phyloP scores from a whole-genome alignment of 2,329 filamentous ascomycete genomes.

The Aureobasidium mangrovei region DNA sequence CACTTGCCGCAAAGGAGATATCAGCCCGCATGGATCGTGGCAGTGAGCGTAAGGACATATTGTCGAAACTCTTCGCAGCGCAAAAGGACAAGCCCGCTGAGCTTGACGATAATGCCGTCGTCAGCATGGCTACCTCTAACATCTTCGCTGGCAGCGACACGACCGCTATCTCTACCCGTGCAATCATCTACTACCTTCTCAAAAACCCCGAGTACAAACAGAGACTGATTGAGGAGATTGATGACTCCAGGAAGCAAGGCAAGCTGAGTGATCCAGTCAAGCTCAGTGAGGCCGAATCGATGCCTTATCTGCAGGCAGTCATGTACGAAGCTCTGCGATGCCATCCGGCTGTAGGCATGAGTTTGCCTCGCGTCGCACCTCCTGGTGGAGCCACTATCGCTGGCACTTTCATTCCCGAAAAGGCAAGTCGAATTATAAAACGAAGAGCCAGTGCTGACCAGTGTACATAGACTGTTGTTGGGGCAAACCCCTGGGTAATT shows the following conservation, averaged over 20 bases:
- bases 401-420: conserved; percentile 26
- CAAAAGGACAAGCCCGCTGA: conserved; percentile 29
- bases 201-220: conserved; percentile 25
- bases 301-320: conserved; percentile 36
- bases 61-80: conserved; percentile 29
- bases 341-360: conserved; percentile 35
- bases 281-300: conserved; percentile 25
- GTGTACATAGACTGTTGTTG: conserved; percentile 19
- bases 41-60: conserved; percentile 30
- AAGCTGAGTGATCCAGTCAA: conserved; percentile 24
- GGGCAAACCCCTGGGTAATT: conserved; percentile 28
- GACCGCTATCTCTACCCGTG: conserved; percentile 32
- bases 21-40: conserved; percentile 25
- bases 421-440: conserved; percentile 2
- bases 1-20: conserved; percentile 26
- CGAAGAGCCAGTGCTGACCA: background rate
- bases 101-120: conserved; percentile 30
- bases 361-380: conserved; percentile 33
- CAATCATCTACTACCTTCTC: conserved; percentile 32
- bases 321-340: conserved; percentile 37
- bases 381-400: conserved; percentile 30
- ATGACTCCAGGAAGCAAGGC: conserved; percentile 20
- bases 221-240: conserved; percentile 29
- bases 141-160: conserved; percentile 38
- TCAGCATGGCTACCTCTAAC: conserved; percentile 31